Conservation (phyloP, 108 stramenopile species). For the Nitzschia palea region DNA sequence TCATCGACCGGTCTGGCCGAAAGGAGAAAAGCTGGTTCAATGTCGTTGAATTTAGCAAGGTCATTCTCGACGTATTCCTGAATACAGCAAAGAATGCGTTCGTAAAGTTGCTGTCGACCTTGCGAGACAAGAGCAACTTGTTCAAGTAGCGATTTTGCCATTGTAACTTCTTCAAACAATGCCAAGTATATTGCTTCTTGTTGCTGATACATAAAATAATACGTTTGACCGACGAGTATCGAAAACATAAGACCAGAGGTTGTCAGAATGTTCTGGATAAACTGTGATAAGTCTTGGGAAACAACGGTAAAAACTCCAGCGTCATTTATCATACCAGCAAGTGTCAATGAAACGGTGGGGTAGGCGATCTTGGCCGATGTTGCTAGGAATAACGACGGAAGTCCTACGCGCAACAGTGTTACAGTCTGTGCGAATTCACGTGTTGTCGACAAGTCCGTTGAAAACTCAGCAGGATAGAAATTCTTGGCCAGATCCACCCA, state of each 20-base stretch:
- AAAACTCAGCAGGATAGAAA: conserved; percentile 13
- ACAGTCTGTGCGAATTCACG: conserved; percentile 29
- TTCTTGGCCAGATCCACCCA: conserved; percentile 25
- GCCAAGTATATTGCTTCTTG: conserved; percentile 84
- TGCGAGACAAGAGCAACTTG: conserved; percentile 86
- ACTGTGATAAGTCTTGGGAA: conserved; percentile 78
- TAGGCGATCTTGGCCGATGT: conserved; percentile 50
- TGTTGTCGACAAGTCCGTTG: conserved; percentile 9
- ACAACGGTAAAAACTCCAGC: conserved; percentile 79
- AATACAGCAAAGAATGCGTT: conserved; percentile 58
- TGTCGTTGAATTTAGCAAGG: conserved; percentile 58
- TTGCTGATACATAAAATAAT: conserved; percentile 88
- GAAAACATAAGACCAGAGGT: conserved; percentile 74
- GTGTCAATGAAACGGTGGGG: conserved; percentile 46
- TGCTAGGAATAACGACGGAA: conserved; percentile 60
- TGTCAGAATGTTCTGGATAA: conserved; percentile 87
- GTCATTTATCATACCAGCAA: conserved; percentile 72
- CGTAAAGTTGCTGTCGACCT: conserved; percentile 70
- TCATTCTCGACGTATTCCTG: conserved; percentile 72
- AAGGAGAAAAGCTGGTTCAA: conserved; percentile 64
- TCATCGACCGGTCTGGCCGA: conserved; percentile 77
- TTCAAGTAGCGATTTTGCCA: conserved; percentile 80
- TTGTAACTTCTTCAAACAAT: conserved; percentile 84
- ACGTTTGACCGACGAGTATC: conserved; percentile 84
- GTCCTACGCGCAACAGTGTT: conserved; percentile 46